Evolutionary conservation across 2,329 filamentous ascomycete species (phyloP), one percentile per base, ranked within the genome.

Genomic region (Apiospora arundinis): DNA sequence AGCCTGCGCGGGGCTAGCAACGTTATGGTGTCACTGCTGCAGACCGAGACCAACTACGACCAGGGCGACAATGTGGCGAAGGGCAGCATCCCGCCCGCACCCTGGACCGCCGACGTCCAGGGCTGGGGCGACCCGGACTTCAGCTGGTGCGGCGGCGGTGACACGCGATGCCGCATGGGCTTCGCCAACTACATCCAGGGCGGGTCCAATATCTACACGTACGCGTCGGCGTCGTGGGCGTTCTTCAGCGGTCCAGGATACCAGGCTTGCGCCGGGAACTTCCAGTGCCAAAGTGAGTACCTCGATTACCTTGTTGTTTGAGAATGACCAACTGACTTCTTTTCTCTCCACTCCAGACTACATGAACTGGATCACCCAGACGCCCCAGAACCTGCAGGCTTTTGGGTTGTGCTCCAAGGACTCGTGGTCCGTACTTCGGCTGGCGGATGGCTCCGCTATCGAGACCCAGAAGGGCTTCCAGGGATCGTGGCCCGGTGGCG

Each of bases 21-120:
- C 72, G 83, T 90, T 11, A 82, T 87, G 70, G 81, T 87, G 18
- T 83, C 83, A 18, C 75, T 89, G 77, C 82, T 87, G 71, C 87
- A 90, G 78, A 83, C 83, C 65, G 88, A 90, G 78, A 88, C 87
- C 12, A 87, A 88, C 63, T 88, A 88, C 75, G 79, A 81, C 74
- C 81, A 85, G 72, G 82, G 82, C 23, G 79, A 82, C 72, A 79
- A 85, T 74, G 77, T 78, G 16, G 74, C 75, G n/a, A 78, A 81
- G 71, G 56, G 56, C 18, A 48, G 44, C 32, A 73, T 78, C 1
- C 74, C 78, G 1, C 83, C 83, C 0, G 78, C 79, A 8, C 84
- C 84, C 0, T 85, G 83, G 83, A 77, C 73, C 5, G 76, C 82
- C 37, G 80, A 84, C 67, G 74, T 77, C 25, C 67, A 48, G 0